Conservation (phyloP, 2,329 filamentous ascomycete genomes). For the Blumeria hordei region DNA sequence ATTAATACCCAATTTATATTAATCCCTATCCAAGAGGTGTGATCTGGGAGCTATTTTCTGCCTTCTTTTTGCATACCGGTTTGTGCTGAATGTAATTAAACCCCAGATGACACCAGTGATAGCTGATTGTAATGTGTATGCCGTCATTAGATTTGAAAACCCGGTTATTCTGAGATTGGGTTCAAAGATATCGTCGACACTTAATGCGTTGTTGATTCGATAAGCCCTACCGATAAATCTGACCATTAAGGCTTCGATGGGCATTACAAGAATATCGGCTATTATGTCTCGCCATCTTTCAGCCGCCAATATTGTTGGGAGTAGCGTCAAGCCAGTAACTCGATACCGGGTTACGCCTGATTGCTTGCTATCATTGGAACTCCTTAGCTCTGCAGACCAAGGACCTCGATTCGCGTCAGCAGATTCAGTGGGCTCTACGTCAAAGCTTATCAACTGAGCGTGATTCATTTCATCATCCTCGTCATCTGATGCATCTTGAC, state of each 20-base stretch:
- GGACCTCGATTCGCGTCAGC: slow-evolving; percentile 7
- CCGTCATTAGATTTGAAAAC: slow-evolving; percentile 8
- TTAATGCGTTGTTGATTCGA: slow-evolving; percentile 6
- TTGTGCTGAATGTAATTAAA: slow-evolving; percentile 8
- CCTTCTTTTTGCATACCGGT: slow-evolving; percentile 5
- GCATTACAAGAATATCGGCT: slow-evolving; percentile 11
- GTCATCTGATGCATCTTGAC: slow-evolving; percentile 10
- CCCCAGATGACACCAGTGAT: slow-evolving; percentile 11
- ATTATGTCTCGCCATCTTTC: slow-evolving; percentile 13
- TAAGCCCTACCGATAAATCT: slow-evolving; percentile 11
- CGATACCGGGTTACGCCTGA: slow-evolving; percentile 10
- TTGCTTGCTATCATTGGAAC: slow-evolving; percentile 12
- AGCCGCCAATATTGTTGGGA: slow-evolving; percentile 14
- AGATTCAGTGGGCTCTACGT: slow-evolving; percentile 13
- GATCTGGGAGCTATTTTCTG: neutral
- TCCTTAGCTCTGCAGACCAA: slow-evolving; percentile 16
- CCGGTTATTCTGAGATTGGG: slow-evolving; percentile 4
- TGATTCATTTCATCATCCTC: slow-evolving; percentile 14
- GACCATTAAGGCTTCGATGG: slow-evolving; percentile 14
- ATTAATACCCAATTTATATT: too few relatives aligned
- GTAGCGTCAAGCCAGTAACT: slow-evolving; percentile 14
- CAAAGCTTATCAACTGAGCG: slow-evolving; percentile 15
- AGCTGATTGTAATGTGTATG: slow-evolving; percentile 9
- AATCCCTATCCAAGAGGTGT: too few relatives aligned
- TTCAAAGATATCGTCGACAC: slow-evolving; percentile 7